phyloP scores from a whole-genome alignment of 2,329 filamentous ascomycete species.

The Pseudopyrenochaeta lycopersici region DNA sequence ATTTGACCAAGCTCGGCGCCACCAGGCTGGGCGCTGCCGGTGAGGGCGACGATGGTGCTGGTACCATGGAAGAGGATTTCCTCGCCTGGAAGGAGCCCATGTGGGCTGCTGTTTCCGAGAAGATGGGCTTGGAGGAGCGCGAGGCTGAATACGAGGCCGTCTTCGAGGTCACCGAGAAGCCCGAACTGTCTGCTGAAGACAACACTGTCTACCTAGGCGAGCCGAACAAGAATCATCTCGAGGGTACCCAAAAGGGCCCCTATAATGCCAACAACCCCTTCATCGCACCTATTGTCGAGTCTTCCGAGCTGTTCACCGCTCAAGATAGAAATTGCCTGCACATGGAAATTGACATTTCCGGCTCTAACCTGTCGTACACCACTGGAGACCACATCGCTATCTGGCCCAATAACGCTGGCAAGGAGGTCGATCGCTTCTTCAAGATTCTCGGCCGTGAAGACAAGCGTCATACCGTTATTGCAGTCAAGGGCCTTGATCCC shows the following conservation, averaged over 20 bases:
- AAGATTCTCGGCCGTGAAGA: constrained; percentile 76
- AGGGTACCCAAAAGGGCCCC: constrained; percentile 82
- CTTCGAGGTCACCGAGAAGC: constrained; percentile 81
- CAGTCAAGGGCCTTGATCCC: constrained; percentile 88
- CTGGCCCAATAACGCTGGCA: constrained; percentile 95
- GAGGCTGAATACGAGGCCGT: constrained; percentile 96
- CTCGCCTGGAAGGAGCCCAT: constrained; percentile 99
- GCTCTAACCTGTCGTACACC: constrained; percentile 89
- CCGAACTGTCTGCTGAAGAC: constrained; percentile 76
- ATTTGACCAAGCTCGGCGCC: constrained; percentile 82
- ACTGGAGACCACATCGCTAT: constrained; percentile 97
- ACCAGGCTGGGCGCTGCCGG: constrained; percentile 86
- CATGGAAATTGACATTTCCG: constrained; percentile 91
- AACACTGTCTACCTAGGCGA: constrained; percentile 92
- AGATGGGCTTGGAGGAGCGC: constrained; percentile 91
- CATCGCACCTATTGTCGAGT: constrained; percentile 91
- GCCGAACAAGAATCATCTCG: constrained; percentile 94
- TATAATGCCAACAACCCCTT: constrained; percentile 98
- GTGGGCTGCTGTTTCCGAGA: constrained; percentile 85
- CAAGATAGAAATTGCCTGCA: constrained; percentile 95
- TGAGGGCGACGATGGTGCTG: constrained; percentile 96
- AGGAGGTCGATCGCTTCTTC: constrained; percentile 90
- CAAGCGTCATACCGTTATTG: constrained; percentile 84
- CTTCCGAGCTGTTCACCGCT: constrained; percentile 87
- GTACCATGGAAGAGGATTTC: constrained; percentile 99